Conservation (phyloP, 2,329 filamentous ascomycete genomes). For the Aspergillus luchuensis region DNA sequence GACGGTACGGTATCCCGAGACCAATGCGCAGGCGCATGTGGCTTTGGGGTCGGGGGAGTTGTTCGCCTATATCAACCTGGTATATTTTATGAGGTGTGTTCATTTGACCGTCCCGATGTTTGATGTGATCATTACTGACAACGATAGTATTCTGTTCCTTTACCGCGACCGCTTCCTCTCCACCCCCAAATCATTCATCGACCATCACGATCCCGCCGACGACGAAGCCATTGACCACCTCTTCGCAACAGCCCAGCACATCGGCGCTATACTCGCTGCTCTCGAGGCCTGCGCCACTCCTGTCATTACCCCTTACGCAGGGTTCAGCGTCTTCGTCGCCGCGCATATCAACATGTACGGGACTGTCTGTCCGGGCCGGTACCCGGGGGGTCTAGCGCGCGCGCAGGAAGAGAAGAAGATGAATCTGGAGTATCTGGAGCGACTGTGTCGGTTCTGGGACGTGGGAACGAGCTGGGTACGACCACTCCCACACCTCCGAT, state of each 20-base stretch:
- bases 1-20: constrained; percentile 38
- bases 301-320: constrained; percentile 41
- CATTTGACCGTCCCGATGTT: too few relatives aligned
- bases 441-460: constrained; percentile 36
- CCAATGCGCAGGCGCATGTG: constrained; percentile 38
- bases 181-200: constrained; percentile 30
- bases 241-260: constrained; percentile 38
- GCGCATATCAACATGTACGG: constrained; percentile 45
- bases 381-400: constrained; percentile 34
- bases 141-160: constrained; percentile 35
- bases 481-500: neutral
- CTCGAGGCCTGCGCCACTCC: constrained; percentile 35
- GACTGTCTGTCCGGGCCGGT: constrained; percentile 35
- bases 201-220: constrained; percentile 22
- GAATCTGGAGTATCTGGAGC: constrained; percentile 38
- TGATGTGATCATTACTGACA: too few relatives aligned
- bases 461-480: constrained; percentile 39
- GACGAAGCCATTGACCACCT: constrained; percentile 33
- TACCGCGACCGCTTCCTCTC: constrained; percentile 39
- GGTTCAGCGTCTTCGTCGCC: constrained; percentile 42
- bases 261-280: constrained; percentile 33
- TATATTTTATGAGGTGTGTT: constrained; percentile 40
- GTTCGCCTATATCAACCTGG: constrained; percentile 42
- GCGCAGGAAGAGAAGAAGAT: constrained; percentile 35
- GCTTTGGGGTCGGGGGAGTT: constrained; percentile 39